Conservation (phyloP, 352 stramenopile species). For the Phytophthora aleatoria region DNA sequence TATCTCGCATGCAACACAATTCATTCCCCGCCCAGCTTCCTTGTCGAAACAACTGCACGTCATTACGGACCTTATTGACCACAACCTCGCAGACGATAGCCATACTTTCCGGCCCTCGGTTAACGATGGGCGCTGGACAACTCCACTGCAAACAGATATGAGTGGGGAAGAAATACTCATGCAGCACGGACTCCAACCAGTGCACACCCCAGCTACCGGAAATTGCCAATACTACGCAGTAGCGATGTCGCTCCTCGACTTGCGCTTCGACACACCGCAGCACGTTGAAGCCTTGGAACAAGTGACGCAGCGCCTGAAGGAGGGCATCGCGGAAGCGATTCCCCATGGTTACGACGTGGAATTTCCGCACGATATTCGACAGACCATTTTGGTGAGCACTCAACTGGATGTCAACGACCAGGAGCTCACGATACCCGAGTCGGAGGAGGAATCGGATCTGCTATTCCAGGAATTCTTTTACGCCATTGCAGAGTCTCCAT, state of each 20-base stretch:
- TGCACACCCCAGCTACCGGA: slow-evolving; percentile 15
- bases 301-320: slow-evolving; percentile 14
- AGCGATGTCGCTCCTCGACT: slow-evolving; percentile 17
- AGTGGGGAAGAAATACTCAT: slow-evolving; percentile 3
- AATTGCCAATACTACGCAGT: slow-evolving; percentile 31
- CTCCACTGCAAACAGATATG: background rate
- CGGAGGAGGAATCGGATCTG: slow-evolving; percentile 14
- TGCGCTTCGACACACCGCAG: slow-evolving; percentile 8
- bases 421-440: slow-evolving; percentile 9
- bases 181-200: slow-evolving; percentile 6
- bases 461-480: slow-evolving; percentile 14
- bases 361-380: slow-evolving; percentile 27
- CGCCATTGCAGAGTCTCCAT: slow-evolving; percentile 11
- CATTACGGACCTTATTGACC: too few relatives aligned
- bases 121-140: slow-evolving; percentile 11
- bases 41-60: too few relatives aligned
- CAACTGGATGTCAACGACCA: slow-evolving; percentile 7
- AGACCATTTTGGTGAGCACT: slow-evolving; percentile 23
- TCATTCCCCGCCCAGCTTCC: too few relatives aligned
- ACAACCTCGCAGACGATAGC: too few relatives aligned
- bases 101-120: slow-evolving; percentile 1
- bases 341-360: slow-evolving; percentile 19
- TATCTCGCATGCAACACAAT: too few relatives aligned
- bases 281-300: slow-evolving; percentile 8
- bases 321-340: slow-evolving; percentile 11